A percentile compares a stretch with the other conserved stretches of the same genome.
Conservation (phyloP, 331 rosid species). For the Rosa hybrid region DNA sequence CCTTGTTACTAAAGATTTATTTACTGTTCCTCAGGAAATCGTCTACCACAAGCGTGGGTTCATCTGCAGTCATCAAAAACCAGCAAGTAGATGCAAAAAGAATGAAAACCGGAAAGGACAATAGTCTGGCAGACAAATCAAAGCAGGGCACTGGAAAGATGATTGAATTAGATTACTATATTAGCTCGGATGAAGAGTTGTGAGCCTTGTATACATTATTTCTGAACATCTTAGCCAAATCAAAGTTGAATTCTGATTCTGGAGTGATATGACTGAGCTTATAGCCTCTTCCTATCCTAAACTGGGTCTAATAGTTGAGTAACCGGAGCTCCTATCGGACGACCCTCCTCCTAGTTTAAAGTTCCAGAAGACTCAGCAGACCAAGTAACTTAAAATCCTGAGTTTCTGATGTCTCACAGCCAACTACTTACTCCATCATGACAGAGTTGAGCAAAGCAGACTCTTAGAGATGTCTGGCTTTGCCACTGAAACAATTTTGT, state of each 20-base stretch:
- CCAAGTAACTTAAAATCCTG: too few species aligned
- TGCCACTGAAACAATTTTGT: slow-evolving; percentile 15
- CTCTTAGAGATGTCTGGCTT: slow-evolving; percentile 9
- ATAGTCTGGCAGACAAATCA: slow-evolving; percentile 40
- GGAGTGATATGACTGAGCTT: neutral
- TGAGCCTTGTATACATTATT: slow-evolving; percentile 26
- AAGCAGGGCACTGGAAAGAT: slow-evolving; percentile 49
- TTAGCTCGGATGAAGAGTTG: slow-evolving; percentile 79
- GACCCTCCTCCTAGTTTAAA: neutral
- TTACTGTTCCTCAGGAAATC: slow-evolving; percentile 58
- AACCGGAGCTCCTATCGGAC: neutral
- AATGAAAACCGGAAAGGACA: slow-evolving; percentile 40
- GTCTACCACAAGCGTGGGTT: slow-evolving; percentile 36
- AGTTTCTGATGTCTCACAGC: neutral
- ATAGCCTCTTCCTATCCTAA: neutral
- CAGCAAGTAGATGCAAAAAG: slow-evolving; percentile 49
- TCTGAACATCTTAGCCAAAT: neutral
- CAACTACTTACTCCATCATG: neutral
- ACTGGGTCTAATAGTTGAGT: neutral
- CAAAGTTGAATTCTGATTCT: neutral
- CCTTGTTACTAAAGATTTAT: slow-evolving; percentile 12
- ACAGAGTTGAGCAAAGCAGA: slow-evolving; percentile 5
- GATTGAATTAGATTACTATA: slow-evolving; percentile 61
- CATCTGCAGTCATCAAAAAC: slow-evolving; percentile 35
- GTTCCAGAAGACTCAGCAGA: neutral